Evolutionary conservation across 768 basidiomycete genomes (phyloP), one percentile per base, ranked within the genome.

Genomic region (Trametes cubensis): DNA sequence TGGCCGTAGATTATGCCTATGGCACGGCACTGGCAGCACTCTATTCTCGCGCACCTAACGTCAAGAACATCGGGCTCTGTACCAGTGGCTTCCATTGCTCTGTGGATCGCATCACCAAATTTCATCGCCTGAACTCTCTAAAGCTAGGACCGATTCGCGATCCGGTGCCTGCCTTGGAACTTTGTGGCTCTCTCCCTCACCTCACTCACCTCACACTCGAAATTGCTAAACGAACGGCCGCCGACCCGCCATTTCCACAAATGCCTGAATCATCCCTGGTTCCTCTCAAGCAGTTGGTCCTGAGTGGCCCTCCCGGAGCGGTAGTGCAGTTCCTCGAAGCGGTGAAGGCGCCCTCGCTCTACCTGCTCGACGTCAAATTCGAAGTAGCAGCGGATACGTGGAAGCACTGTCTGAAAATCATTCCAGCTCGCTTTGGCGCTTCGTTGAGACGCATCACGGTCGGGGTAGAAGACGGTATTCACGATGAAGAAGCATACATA

Each of bases 1-100:
- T 41, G 13, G 14, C 58, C 1, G 18, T 21, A 4, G 58, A 60
- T 17, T 52, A 45, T 23, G 45, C 58, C 15, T 45, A 25, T 5
- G 42, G 50, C 30, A 25, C 49, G 8, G 58, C 58, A 1, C 58
- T 59, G 26, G 49, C 20, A 15, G 11, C 44, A 34, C 14, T 60
- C 28, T 34, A 34, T 3, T 25, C 42, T 2, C 42, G 42, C 10
- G 58, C 50, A 18, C 58, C 58, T 10, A 23, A 18, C 25, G 4
- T 60, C 18, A 20, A 53, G 20, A 11, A 21, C 20, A 21, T 60
- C 40, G 20, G 45, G 15, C 26, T 45, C 3, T 25, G 6, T 8
- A 39, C 58, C 6, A 39, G 58, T 21, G 42, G 21, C 14, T 49
- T 52, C 42, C 40, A 30, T 23, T 60, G 58, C 42, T 34, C 50